Evolutionary conservation across 108 stramenopile species (phyloP).

Genomic region (Fragilariopsis cylindrus): DNA sequence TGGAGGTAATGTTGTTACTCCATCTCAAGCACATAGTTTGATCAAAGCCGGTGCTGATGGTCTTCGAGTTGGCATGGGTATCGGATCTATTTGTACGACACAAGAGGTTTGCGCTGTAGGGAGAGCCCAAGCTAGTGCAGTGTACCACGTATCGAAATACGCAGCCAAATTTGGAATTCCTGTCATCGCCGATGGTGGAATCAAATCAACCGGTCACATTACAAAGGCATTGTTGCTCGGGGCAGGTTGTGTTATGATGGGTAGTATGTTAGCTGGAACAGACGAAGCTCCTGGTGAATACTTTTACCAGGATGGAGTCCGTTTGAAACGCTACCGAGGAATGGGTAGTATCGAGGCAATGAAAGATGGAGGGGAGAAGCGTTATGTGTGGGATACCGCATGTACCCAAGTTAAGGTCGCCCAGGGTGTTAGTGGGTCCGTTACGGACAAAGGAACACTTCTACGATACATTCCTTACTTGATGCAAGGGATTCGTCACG

Average conservation of each 20-base stretch:
- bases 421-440: slow-evolving; percentile 99
- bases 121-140: slow-evolving; percentile 98
- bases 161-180: slow-evolving; percentile 95
- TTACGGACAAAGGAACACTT: slow-evolving; percentile 98
- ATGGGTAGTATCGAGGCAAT: slow-evolving; percentile 99
- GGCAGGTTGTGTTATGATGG: slow-evolving; percentile 99
- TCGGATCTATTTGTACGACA: slow-evolving; percentile 99
- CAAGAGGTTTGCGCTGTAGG: slow-evolving; percentile 99
- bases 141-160: slow-evolving; percentile 96
- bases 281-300: slow-evolving; percentile 99
- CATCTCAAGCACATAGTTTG: slow-evolving; percentile 93
- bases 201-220: slow-evolving; percentile 97
- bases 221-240: slow-evolving; percentile 98
- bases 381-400: slow-evolving; percentile 96
- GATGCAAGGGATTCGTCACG: slow-evolving; percentile 95
- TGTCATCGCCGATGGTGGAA: slow-evolving; percentile 98
- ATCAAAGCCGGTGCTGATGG: slow-evolving; percentile 99
- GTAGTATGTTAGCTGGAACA: slow-evolving; percentile 99
- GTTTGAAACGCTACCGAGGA: slow-evolving; percentile 99
- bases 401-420: slow-evolving; percentile 94
- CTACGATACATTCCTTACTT: slow-evolving; percentile 97
- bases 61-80: slow-evolving; percentile 99
- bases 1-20: slow-evolving; percentile 99
- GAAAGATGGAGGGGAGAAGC: slow-evolving; percentile 95
- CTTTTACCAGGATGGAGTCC: slow-evolving; percentile 99